Base-by-base conservation (phyloP, 345 rosid genomes). In the Linum lewisii region DNA sequence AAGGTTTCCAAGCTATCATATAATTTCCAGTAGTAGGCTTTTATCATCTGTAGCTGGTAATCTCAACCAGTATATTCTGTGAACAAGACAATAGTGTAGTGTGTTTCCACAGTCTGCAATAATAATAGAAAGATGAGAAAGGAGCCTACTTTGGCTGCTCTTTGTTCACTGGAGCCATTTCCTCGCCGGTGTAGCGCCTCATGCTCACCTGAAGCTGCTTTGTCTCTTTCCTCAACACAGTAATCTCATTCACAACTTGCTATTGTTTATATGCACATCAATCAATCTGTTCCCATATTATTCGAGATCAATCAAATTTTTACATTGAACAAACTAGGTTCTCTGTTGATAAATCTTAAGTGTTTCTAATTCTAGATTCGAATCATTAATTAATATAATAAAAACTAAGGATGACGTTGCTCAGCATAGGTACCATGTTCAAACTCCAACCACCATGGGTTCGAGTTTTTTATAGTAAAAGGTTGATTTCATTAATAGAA, bases 151-250 rank as follows among this genome's bases (percentile, higher is more conserved):
- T n/a, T 29, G 15, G 47, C 47, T 42, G 47, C 18, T n/a, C n/a
- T 16, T 16, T 11, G 15, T 42, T 42, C 47, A 42, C 14, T 42
- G 47, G n/a, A n/a, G 72, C 59, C 69, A 83, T 65, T 67, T 85
- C 96, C 66, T 83, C 82, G 11, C 93, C 93, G 37, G 76, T 75
- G 65, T 80, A 88, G 7, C 86, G 77, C 18, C 75, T 72, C 71
- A 88, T 66, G 60, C 60, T 77, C 0, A 77, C 60, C 54, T 88
- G 86, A 73, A 85, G 90, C 68, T 68, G 76, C 21, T 71, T 73
- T 15, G 81, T 85, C 67, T 88, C 86, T 60, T 74, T 82, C 64
- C 82, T 78, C 60, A 88, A 63, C 62, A 64, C 57, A n/a, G 79
- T 78, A 61, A 85, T 50, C 69, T 88, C 93, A 53, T 69, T 69